A percentile compares a stretch with the other conserved stretches of the same genome.
Conservation (phyloP, 768 basidiomycete species). For the Termitomyces sp. region DNA sequence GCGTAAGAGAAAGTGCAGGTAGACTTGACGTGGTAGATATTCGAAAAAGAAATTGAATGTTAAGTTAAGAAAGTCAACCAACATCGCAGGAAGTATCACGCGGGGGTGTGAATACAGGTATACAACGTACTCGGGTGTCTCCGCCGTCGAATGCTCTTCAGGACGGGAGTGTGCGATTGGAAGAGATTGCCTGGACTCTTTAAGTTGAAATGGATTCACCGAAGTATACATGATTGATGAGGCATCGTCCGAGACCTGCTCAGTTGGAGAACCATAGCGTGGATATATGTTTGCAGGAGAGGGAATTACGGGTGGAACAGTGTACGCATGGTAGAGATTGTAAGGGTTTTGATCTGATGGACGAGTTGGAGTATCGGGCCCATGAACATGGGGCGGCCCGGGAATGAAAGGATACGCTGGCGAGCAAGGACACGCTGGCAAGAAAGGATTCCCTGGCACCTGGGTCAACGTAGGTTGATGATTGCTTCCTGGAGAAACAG, state of each 20-base stretch:
- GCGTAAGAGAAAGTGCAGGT: constrained; percentile 41
- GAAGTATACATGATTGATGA: constrained; percentile 3
- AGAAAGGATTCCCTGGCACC: background rate
- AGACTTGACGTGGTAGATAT: background rate
- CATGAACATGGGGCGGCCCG: background rate
- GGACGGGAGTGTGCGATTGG: background rate
- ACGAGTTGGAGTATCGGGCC: background rate
- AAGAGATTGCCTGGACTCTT: background rate
- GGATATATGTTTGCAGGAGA: background rate
- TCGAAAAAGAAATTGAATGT: background rate
- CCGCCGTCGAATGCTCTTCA: background rate
- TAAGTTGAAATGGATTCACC: constrained; percentile 13
- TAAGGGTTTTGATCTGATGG: background rate
- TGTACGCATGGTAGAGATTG: background rate
- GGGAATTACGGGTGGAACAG: background rate
- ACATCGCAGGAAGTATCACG: constrained; percentile 36
- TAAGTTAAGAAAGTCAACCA: constrained; percentile 35
- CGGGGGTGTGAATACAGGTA: background rate
- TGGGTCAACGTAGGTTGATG: background rate
- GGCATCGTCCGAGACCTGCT: background rate
- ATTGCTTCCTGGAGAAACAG: constrained; percentile 1
- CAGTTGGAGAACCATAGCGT: background rate
- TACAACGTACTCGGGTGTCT: background rate
- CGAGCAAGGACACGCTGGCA: no score
- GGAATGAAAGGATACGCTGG: no score